Conservation (phyloP, 495 filamentous ascomycete genomes). For the Penicillium lagena region DNA sequence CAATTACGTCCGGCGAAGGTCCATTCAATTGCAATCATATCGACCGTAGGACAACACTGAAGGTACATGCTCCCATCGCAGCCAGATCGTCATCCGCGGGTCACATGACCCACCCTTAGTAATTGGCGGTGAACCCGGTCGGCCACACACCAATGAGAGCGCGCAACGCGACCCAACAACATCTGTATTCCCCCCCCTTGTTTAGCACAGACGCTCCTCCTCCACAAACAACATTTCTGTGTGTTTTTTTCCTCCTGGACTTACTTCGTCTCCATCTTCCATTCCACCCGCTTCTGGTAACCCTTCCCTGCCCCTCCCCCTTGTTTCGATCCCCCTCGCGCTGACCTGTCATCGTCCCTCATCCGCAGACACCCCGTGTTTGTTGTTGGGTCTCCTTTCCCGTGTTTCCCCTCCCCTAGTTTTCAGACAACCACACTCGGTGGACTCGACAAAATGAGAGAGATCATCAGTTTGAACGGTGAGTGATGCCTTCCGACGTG, state of each 20-base stretch:
- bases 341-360: slow-evolving; percentile 16
- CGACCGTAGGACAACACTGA: too few species aligned
- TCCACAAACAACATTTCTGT: slow-evolving; percentile 23
- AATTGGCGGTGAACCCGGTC: slow-evolving; percentile 18
- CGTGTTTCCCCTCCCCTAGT: slow-evolving; percentile 21
- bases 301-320: slow-evolving; percentile 3
- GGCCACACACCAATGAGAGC: slow-evolving; percentile 26
- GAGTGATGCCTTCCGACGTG: slow-evolving; percentile 32
- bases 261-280: slow-evolving; percentile 16
- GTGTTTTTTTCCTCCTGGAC: slow-evolving; percentile 13
- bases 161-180: slow-evolving; percentile 37
- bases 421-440: slow-evolving; percentile 24
- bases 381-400: slow-evolving; percentile 26
- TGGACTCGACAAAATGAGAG: slow-evolving; percentile 72
- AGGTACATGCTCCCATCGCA: too few species aligned
- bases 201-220: slow-evolving; percentile 26
- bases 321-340: slow-evolving; percentile 12
- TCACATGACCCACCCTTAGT: slow-evolving; percentile 9
- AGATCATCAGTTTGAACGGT: slow-evolving; percentile 99
- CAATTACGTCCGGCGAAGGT: too few species aligned
- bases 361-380: slow-evolving; percentile 20
- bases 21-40: too few species aligned
- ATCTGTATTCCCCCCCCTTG: slow-evolving; percentile 24
- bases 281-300: slow-evolving; percentile 18
- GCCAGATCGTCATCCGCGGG: neutral